Conservation (phyloP, 441 rosid genomes). For the Geranium incanum region DNA sequence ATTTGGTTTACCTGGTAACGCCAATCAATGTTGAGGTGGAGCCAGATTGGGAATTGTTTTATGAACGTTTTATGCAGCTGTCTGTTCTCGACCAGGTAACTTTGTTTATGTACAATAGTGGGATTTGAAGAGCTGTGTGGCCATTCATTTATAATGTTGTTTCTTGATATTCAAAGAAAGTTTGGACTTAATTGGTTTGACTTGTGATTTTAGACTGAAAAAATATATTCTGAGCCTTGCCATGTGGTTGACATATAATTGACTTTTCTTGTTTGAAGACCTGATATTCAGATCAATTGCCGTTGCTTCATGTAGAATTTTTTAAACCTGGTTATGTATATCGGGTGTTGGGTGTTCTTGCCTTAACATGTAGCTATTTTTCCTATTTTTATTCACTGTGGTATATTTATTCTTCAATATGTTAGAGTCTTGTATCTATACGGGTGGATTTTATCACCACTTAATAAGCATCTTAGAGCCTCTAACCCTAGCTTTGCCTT, state of each 20-base stretch:
- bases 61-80: conserved; percentile 82
- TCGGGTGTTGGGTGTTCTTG: no score
- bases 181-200: conserved; percentile 6
- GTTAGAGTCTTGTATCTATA: no score
- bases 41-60: conserved; percentile 95
- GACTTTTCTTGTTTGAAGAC: conserved; percentile 2
- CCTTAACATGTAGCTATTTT: no score
- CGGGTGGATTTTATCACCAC: no score
- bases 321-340: no score
- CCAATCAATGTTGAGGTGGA: conserved; percentile 91
- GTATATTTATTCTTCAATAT: no score
- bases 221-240: not conserved
- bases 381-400: no score
- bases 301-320: not conserved
- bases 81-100: conserved; percentile 86
- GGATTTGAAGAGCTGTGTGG: not conserved
- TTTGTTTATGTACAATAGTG: conserved; percentile 9
- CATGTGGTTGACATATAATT: conserved; percentile 3
- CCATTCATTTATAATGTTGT: not conserved
- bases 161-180: conserved; percentile 4
- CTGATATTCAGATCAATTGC: not conserved
- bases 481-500: no score
- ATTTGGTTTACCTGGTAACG: conserved; percentile 82
- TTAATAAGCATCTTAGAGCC: no score
- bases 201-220: not conserved